Base-by-base conservation (phyloP, 2,329 filamentous ascomycete genomes). In the Microsporum ferrugineum region DNA sequence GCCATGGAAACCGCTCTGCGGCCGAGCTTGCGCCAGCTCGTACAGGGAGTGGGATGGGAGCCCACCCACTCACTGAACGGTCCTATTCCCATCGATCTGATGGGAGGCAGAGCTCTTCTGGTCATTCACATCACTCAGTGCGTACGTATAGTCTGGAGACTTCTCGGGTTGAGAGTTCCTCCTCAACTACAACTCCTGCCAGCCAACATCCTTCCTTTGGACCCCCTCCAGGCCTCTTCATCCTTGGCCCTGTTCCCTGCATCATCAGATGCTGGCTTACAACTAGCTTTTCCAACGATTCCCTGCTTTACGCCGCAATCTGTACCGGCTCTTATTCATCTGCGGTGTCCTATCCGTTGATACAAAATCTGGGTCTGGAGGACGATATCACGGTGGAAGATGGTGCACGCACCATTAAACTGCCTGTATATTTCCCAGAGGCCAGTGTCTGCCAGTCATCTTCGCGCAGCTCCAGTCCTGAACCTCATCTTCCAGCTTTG, bases 181-280 rank as follows among this genome's bases (percentile, higher is more conserved):
- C 86, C 57, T 82, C 85, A 41, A 83, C 85, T 60, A 84, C 85
- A 62, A 89, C 88, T 36, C 85, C 89, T 8, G 85, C 89, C 60
- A 84, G 86, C 36, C 64, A 63, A 41, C 65, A 67, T 58, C 49
- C 60, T 31, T 86, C 87, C 31, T 58, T 65, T 31, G 84, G 83
- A 47, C 88, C 92, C 47, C 89, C 91, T 17, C 89, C 91, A 39
- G 89, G 90, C 6, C 80, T 96, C 62, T 90, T 91, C 71, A 82
- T 95, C 59, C 79, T 96, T 14, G 91, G 92, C 10, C 88, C 91
- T 5, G 91, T 95, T 4, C 94, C 94, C 4, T 89, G 91, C 34
- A 96, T 99, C 66, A 89, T 97, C 61, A 87, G 94, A 63, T 99
- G 94, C 77, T 97, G 94, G 91, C 80, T 97, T 67, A 92, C 89